These are phyloP conservation scores for Pythium aristosporum DNA, from an alignment of 352 stramenopile species.

Conservation along the genomic window DNA sequence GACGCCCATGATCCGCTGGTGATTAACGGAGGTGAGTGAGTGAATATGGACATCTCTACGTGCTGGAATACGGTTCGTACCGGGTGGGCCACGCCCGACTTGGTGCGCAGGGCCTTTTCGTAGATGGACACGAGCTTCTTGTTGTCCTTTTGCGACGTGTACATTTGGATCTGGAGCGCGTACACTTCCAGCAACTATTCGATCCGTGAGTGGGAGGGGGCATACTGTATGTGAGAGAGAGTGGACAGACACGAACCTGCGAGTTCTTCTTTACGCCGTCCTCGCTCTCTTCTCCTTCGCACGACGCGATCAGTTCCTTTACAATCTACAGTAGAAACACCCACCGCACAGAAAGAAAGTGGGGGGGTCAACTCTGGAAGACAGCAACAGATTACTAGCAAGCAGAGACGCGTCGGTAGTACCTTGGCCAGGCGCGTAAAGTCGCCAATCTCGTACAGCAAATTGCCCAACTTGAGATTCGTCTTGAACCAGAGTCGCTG, in stretches of 20 bases:
- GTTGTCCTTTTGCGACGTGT: conserved; percentile 90
- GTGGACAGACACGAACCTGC: conserved; percentile 32
- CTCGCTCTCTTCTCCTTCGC: conserved; percentile 81
- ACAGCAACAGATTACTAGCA: too few relatives aligned
- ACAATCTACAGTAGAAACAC: conserved; percentile 49
- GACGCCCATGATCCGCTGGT: conserved; percentile 90
- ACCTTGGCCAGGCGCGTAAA: conserved; percentile 74
- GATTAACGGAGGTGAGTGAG: too few relatives aligned
- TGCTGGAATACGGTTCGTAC: conserved; percentile 23
- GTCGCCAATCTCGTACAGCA: conserved; percentile 86
- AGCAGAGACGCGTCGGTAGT: too few relatives aligned
- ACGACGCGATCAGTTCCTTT: conserved; percentile 85
- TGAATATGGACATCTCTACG: too few relatives aligned
- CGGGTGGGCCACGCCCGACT: conserved; percentile 88
- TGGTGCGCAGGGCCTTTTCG: conserved; percentile 88
- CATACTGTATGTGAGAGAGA: too few relatives aligned
- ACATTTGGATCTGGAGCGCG: conserved; percentile 93
- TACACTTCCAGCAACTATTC: conserved; percentile 90
- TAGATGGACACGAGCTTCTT: conserved; percentile 94
- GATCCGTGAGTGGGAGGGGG: too few relatives aligned
- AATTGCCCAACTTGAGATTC: conserved; percentile 93
- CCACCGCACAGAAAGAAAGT: too few relatives aligned
- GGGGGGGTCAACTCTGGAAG: too few relatives aligned
- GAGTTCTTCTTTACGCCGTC: conserved; percentile 85
- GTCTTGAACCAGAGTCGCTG: conserved; percentile 95